Conservation (phyloP, 768 basidiomycete species). For the Lactifluus pinguis region DNA sequence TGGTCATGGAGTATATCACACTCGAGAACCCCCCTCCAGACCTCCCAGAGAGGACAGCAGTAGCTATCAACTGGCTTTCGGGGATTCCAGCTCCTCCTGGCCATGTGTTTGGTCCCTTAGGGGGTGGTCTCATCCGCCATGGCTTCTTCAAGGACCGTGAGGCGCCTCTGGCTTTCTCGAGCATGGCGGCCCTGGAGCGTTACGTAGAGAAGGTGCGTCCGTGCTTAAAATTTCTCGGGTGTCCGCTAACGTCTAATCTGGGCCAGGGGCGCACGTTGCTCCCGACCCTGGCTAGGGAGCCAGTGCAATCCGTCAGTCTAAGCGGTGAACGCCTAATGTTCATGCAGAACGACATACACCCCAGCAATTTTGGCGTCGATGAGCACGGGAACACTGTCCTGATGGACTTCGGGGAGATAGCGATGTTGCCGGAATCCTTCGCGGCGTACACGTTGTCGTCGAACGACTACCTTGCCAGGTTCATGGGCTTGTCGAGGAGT, state of each 20-base stretch:
- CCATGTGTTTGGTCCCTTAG: background rate
- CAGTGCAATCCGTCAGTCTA: background rate
- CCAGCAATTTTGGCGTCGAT: too few species aligned
- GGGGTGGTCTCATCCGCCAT: background rate
- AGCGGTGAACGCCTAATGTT: background rate
- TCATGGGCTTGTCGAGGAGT: too few species aligned
- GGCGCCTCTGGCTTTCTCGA: background rate
- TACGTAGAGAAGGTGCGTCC: background rate
- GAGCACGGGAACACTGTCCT: too few species aligned
- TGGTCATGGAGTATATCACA: background rate
- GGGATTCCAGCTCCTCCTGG: background rate
- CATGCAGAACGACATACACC: too few species aligned
- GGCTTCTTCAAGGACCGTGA: background rate
- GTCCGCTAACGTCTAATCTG: background rate
- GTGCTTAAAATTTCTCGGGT: background rate
- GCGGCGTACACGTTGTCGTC: too few species aligned
- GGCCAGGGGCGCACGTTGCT: background rate
- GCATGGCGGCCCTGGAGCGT: background rate
- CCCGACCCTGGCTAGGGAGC: background rate
- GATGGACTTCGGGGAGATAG: background rate
- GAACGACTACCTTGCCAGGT: too few species aligned
- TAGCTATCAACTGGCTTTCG: background rate
- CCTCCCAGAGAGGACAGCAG: background rate
- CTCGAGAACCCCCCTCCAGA: too few species aligned
- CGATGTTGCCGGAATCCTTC: background rate